phyloP scores from a whole-genome alignment of 345 rosid genomes.

The Syzygium aqueum region DNA sequence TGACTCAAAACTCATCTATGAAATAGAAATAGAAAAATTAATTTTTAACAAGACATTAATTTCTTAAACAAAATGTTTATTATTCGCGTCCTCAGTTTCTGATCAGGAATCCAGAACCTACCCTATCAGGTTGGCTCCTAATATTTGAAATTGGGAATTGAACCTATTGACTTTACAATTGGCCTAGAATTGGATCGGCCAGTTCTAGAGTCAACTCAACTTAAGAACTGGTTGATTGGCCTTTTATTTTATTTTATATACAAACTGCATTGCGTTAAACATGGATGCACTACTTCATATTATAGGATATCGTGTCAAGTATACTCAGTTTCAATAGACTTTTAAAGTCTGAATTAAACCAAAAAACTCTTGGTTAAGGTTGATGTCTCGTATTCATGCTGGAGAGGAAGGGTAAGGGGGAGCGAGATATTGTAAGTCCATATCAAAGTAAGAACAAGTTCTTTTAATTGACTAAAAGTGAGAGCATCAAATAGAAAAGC shows the following conservation, averaged over 20 bases:
- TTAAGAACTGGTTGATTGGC: neutral
- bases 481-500: neutral
- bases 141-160: neutral
- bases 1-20: too few relatives aligned
- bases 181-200: neutral
- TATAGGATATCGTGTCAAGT: neutral
- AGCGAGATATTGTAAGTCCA: neutral
- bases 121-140: neutral
- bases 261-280: neutral
- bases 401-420: neutral
- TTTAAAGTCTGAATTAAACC: neutral
- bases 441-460: neutral
- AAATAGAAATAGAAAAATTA: too few relatives aligned
- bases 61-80: too few relatives aligned
- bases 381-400: neutral
- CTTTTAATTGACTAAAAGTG: neutral
- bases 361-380: neutral
- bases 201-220: neutral
- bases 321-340: neutral
- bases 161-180: neutral
- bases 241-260: neutral
- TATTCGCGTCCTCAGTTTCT: neutral
- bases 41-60: too few relatives aligned
- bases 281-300: neutral
- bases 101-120: accelerated